Percentiles rank a stretch among this genome's conserved stretches.
phyloP scores from a whole-genome alignment of 192 early-diverging fungal genomes.

The Powellomyces hirtus region DNA sequence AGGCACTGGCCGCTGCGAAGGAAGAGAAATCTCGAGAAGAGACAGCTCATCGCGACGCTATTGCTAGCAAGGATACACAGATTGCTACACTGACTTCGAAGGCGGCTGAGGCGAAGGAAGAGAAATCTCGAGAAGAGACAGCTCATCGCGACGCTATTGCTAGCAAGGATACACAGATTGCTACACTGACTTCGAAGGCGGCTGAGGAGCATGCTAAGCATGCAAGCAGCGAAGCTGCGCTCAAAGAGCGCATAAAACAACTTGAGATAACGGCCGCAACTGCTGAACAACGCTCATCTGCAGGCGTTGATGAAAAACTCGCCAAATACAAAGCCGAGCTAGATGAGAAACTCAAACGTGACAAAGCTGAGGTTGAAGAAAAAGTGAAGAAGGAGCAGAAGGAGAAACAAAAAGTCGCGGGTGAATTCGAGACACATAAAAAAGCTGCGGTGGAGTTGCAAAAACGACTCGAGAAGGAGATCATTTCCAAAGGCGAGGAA shows the following conservation, averaged over 20 bases:
- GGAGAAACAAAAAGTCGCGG: constrained; percentile 36
- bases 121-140: neutral
- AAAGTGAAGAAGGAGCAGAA: constrained; percentile 39
- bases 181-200: constrained; percentile 1
- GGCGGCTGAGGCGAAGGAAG: neutral
- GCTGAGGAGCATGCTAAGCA: neutral
- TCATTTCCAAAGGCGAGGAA: constrained; percentile 41
- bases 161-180: neutral
- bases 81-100: constrained; percentile 6
- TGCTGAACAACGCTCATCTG: constrained; percentile 20
- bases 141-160: no score
- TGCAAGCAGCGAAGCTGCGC: neutral
- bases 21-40: neutral
- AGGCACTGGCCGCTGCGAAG: neutral
- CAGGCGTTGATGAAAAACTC: constrained; percentile 38
- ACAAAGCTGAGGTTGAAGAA: constrained; percentile 45
- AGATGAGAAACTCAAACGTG: constrained; percentile 30
- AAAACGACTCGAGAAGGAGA: constrained; percentile 45
- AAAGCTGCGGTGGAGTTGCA: constrained; percentile 44
- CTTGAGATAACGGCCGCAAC: neutral
- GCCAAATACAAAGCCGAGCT: constrained; percentile 30
- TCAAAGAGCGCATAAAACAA: constrained; percentile 31
- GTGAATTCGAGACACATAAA: constrained; percentile 46
- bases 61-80: neutral
- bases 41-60: no score